Percentiles rank a stretch among this genome's conserved stretches.
Evolutionary conservation across 768 basidiomycete species (phyloP).

Genomic region (Tylopilus intermedius): DNA sequence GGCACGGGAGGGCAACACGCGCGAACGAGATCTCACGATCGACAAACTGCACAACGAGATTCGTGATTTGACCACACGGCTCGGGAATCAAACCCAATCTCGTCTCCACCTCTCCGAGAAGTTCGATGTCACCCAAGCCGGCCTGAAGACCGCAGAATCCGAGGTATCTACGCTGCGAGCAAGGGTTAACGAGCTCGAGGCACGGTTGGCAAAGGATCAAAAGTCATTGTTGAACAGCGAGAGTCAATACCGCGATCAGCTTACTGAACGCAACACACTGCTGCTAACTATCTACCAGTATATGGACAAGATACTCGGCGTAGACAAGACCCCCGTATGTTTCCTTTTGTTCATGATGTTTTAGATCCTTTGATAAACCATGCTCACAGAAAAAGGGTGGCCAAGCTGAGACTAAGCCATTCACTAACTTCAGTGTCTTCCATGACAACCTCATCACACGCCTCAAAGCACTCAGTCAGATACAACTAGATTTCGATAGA

Average conservation of each 20-base stretch:
- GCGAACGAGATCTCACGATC: slow-evolving; percentile 67
- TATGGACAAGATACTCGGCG: slow-evolving; percentile 88
- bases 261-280: slow-evolving; percentile 89
- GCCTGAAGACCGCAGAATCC: slow-evolving; percentile 59
- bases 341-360: background rate
- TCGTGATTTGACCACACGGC: slow-evolving; percentile 70
- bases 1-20: slow-evolving; percentile 55
- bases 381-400: slow-evolving; percentile 60
- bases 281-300: slow-evolving; percentile 92
- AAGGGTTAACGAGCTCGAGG: slow-evolving; percentile 71
- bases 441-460: slow-evolving; percentile 90
- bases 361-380: background rate
- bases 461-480: slow-evolving; percentile 77
- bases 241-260: slow-evolving; percentile 81
- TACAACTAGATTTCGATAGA: slow-evolving; percentile 84
- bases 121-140: slow-evolving; percentile 65
- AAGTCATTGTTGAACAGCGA: slow-evolving; percentile 65
- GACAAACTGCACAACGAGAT: slow-evolving; percentile 78
- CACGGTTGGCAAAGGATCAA: slow-evolving; percentile 77
- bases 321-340: slow-evolving; percentile 79
- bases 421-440: slow-evolving; percentile 90
- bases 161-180: slow-evolving; percentile 59
- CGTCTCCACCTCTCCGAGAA: slow-evolving; percentile 84
- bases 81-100: slow-evolving; percentile 84
- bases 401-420: slow-evolving; percentile 82